Percentiles rank a stretch among this genome's conserved stretches.
These are phyloP conservation scores for Cladophialophora exuberans DNA, from an alignment of 2,329 filamentous ascomycete genomes.

Conservation along the genomic window DNA sequence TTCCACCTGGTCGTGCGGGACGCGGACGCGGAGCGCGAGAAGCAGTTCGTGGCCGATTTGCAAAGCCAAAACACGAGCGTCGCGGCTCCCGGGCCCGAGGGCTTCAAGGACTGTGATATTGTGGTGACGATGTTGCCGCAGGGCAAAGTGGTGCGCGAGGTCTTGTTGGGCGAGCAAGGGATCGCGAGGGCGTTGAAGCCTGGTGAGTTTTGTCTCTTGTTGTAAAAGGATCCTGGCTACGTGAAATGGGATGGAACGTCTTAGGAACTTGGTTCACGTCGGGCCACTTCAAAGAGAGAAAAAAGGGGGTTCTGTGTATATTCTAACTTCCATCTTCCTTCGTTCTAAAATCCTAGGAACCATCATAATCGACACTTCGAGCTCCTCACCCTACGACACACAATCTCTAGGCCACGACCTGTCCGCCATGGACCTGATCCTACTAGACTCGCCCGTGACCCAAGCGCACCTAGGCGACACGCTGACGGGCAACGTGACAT, in stretches of 20 bases:
- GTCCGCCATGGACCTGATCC: conserved; percentile 15
- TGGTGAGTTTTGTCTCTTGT: too few relatives aligned
- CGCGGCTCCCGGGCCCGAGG: conserved; percentile 31
- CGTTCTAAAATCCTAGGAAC: conserved; percentile 19
- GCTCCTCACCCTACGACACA: conserved; percentile 31
- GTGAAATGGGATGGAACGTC: too few relatives aligned
- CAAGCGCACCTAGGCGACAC: conserved; percentile 30
- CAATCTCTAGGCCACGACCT: conserved; percentile 26
- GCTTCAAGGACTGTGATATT: conserved; percentile 39
- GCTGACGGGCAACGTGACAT: conserved; percentile 28
- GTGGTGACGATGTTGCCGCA: conserved; percentile 42
- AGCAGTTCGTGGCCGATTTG: conserved; percentile 76
- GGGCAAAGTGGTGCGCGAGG: conserved; percentile 40
- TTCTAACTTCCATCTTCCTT: background rate
- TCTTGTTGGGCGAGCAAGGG: conserved; percentile 35
- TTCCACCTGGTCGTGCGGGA: conserved; percentile 40
- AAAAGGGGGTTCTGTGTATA: background rate
- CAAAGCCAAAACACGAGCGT: conserved; percentile 68
- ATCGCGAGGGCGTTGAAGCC: conserved; percentile 37
- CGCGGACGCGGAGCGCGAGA: conserved; percentile 59
- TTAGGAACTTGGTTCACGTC: too few relatives aligned
- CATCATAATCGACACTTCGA: conserved; percentile 31
- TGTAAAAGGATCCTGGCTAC: too few relatives aligned
- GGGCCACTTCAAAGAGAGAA: too few relatives aligned
- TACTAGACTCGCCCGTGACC: conserved; percentile 30